phyloP scores from a whole-genome alignment of 225 moss, liverwort and hornwort species.

The Sphagnum tenellum region DNA sequence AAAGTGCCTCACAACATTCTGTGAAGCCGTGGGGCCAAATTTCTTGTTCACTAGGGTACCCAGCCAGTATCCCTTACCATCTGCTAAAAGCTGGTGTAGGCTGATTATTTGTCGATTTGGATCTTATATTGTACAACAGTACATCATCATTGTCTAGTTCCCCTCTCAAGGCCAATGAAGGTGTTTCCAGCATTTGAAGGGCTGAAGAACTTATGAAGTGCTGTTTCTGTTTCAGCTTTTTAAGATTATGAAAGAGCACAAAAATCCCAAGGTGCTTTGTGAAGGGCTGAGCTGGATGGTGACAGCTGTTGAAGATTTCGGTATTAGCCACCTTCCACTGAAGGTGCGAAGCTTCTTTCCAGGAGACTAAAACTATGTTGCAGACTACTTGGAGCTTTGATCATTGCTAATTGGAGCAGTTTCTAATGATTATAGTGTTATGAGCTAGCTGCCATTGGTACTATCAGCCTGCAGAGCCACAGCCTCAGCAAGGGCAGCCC shows the following conservation, averaged over 20 bases:
- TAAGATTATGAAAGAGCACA: constrained; percentile 82
- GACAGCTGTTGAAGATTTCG: constrained; percentile 83
- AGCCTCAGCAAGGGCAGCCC: constrained; percentile 96
- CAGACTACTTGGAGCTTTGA: too few species aligned
- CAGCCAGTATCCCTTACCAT: too few species aligned
- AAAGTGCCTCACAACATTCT: constrained; percentile 81
- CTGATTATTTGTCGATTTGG: too few species aligned
- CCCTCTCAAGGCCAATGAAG: too few species aligned
- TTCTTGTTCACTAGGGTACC: constrained; percentile 66
- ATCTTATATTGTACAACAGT: too few species aligned
- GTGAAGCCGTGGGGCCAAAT: constrained; percentile 86
- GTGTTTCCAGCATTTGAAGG: too few species aligned
- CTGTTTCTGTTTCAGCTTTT: constrained; percentile 43
- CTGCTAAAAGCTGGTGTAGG: too few species aligned
- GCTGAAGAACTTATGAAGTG: not conserved
- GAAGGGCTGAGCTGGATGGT: constrained; percentile 86
- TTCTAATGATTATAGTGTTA: too few species aligned
- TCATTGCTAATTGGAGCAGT: too few species aligned
- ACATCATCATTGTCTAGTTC: too few species aligned
- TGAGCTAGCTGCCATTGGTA: too few species aligned
- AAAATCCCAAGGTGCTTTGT: constrained; percentile 86
- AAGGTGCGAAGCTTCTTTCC: constrained; percentile 24
- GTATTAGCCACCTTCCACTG: constrained; percentile 59
- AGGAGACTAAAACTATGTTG: too few species aligned
- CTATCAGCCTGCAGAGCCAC: constrained; percentile 62